A percentile compares a stretch with the other conserved stretches of the same genome.
phyloP scores from a whole-genome alignment of 179 eudicot species.

The Heliamphora pulchella region DNA sequence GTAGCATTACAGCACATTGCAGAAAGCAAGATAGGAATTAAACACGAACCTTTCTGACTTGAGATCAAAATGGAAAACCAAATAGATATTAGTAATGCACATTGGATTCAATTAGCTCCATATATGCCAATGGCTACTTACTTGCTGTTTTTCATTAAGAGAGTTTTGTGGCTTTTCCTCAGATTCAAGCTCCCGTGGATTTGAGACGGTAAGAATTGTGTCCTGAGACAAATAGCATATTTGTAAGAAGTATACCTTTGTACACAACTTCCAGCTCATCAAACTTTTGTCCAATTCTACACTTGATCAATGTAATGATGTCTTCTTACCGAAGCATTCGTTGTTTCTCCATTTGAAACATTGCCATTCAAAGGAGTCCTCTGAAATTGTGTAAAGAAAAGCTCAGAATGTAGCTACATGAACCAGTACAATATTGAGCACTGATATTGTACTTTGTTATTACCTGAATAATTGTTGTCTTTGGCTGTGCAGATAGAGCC shows the following conservation, averaged over 20 bases:
- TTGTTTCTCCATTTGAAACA: slow-evolving; percentile 60
- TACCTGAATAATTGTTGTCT: slow-evolving; percentile 68
- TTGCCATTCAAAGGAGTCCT: slow-evolving; percentile 74
- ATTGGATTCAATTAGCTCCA: not conserved
- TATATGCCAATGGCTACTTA: slow-evolving; percentile 25
- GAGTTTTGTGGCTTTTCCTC: slow-evolving; percentile 93
- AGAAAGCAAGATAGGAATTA: not conserved
- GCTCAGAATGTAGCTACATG: slow-evolving; percentile 10
- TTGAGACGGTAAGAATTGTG: slow-evolving; percentile 34
- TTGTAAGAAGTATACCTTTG: not conserved
- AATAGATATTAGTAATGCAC: slow-evolving; percentile 2
- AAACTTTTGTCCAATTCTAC: not conserved
- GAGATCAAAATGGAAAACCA: not conserved
- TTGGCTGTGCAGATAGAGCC: slow-evolving; percentile 59
- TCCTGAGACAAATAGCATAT: slow-evolving; percentile 37
- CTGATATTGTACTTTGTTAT: slow-evolving; percentile 1
- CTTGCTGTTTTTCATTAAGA: slow-evolving; percentile 94
- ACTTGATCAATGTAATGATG: slow-evolving; percentile 4
- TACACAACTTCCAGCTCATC: not conserved
- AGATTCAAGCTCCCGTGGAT: slow-evolving; percentile 48
- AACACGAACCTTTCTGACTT: not conserved
- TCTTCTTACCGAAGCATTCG: slow-evolving; percentile 44
- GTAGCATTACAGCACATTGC: slow-evolving; percentile 19
- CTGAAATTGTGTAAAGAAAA: slow-evolving; percentile 36
- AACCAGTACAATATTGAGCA: not conserved